phyloP scores from a whole-genome alignment of 2,329 filamentous ascomycete species.

The Penicillium nordicum region DNA sequence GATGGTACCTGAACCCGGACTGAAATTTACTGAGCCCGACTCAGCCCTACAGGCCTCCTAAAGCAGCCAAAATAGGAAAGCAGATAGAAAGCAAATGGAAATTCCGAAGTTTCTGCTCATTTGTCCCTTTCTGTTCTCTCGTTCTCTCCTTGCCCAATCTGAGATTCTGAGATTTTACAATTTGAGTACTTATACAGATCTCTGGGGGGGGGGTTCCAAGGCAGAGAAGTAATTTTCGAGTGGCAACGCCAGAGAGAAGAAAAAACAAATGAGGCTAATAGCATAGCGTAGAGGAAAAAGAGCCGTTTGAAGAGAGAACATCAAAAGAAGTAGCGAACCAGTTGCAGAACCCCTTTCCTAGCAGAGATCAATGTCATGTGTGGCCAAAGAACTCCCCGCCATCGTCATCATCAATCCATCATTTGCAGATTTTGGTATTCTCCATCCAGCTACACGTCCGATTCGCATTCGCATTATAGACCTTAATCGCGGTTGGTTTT shows the following conservation, averaged over 20 bases:
- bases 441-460: slow-evolving; percentile 21
- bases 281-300: slow-evolving; percentile 40
- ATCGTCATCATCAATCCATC: slow-evolving; percentile 36
- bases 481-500: slow-evolving; percentile 57
- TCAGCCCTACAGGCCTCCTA: neutral
- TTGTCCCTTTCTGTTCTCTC: slow-evolving; percentile 2
- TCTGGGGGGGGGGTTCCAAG: slow-evolving; percentile 6
- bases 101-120: slow-evolving; percentile 6
- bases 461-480: slow-evolving; percentile 32
- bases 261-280: slow-evolving; percentile 40
- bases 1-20: neutral
- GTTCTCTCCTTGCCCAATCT: slow-evolving; percentile 3
- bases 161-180: slow-evolving; percentile 9
- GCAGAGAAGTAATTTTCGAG: slow-evolving; percentile 31
- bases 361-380: slow-evolving; percentile 28
- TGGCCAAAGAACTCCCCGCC: slow-evolving; percentile 33
- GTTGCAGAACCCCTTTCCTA: slow-evolving; percentile 26
- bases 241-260: slow-evolving; percentile 22
- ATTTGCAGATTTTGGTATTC: slow-evolving; percentile 35
- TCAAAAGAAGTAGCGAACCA: slow-evolving; percentile 20
- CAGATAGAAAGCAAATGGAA: slow-evolving; percentile 1
- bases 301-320: slow-evolving; percentile 35
- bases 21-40: neutral
- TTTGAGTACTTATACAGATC: slow-evolving; percentile 12
- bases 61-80: slow-evolving; percentile 5